These are phyloP conservation scores for Sanghuangporus weigelae DNA, from an alignment of 1,284 basidiomycete species.

Conservation along the genomic window DNA sequence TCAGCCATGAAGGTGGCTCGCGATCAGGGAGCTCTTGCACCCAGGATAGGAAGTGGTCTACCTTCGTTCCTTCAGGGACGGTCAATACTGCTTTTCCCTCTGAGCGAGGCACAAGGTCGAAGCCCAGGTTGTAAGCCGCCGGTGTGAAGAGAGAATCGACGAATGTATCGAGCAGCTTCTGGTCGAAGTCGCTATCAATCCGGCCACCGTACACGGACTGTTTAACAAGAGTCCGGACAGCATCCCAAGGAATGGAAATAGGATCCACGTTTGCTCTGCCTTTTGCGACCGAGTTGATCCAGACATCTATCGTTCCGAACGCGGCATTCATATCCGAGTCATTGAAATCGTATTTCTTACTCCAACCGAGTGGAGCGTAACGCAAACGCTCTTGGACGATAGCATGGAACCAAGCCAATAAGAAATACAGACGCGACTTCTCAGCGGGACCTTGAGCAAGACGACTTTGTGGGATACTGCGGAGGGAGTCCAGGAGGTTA, in stretches of 20 bases:
- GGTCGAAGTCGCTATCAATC: constrained; percentile 92
- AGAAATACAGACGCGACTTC: constrained; percentile 86
- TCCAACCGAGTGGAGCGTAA: constrained; percentile 94
- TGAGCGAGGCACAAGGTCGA: constrained; percentile 74
- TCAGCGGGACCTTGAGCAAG: constrained; percentile 82
- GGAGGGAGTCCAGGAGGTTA: constrained; percentile 88
- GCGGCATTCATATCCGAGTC: constrained; percentile 96
- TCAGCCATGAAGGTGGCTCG: constrained; percentile 90
- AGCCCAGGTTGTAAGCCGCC: constrained; percentile 86
- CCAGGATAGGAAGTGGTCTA: constrained; percentile 88
- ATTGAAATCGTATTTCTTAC: constrained; percentile 95
- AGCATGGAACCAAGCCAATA: constrained; percentile 98
- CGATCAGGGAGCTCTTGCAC: constrained; percentile 81
- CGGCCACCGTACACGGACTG: constrained; percentile 94
- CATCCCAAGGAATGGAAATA: constrained; percentile 87
- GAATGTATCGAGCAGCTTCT: constrained; percentile 85
- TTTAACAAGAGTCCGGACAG: constrained; percentile 85
- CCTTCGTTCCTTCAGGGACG: constrained; percentile 86
- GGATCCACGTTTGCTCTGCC: constrained; percentile 90
- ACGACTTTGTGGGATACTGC: constrained; percentile 66
- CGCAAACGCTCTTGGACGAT: constrained; percentile 93
- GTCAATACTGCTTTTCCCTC: constrained; percentile 54
- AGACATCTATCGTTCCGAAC: constrained; percentile 85
- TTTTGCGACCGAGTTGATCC: constrained; percentile 77
- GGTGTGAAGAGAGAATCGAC: constrained; percentile 87